Evolutionary conservation across 2,329 filamentous ascomycete genomes (phyloP), one percentile per base, ranked within the genome.

Genomic region (Claviceps sp.): DNA sequence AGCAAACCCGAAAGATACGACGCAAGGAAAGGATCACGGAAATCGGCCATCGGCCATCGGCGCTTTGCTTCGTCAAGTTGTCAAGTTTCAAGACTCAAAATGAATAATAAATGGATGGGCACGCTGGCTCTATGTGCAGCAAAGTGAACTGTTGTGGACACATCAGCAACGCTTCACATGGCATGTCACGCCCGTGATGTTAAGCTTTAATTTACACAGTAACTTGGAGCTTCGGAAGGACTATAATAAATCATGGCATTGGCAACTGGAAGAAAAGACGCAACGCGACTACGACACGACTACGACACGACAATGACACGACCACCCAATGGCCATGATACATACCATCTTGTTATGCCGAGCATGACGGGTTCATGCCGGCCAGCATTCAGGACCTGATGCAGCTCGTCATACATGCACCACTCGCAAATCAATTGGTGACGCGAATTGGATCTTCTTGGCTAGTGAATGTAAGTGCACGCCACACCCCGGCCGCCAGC

Each of bases 401-500:
- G 41, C 47, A 41, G 26, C 20, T 42, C 47, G 37, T 41, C 22
- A 41, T 38, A 38, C 34, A 47, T 24, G 36, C 20, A 38, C 30
- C 30, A 34, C 47, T 22, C 37, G 41, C 48, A 50, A 44, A 34
- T 38, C 30, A 24, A 30, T 30, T 45, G 30, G 40, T 40, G 34
- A 46, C 49, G 42, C 49, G 36, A 47, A 20, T 40, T 38, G 43
- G 46, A 40, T 44, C 18, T 24, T 38, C 38, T 52, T 47, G 49
- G 36, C 41, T 38, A 22, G 40, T 22, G 13, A 34, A 16, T 5
- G 24, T 4, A 36, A 20, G 14, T 34, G 48, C 44, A 48, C 43
- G 37, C 43, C 47, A 30, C 34, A 26, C 47, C 44, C 48, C 38
- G 13, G 9, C 13, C 30, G 26, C 47, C 37, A 40, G 44, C 22